Evolutionary conservation across 805 yeast genomes (phyloP).

Genomic region (Teunomyces funiuensis): DNA sequence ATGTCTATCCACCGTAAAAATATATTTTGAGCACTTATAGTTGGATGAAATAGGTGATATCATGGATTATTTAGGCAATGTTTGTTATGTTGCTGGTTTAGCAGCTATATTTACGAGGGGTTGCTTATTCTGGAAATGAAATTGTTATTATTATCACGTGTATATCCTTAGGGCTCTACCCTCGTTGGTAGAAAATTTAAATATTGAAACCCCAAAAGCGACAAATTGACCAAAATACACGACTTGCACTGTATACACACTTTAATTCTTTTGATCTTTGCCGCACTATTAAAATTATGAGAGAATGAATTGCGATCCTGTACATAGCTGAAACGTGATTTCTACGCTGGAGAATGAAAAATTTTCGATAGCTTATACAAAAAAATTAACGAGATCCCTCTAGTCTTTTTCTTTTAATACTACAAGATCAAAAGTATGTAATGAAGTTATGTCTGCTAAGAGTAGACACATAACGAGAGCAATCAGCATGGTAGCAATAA

Average conservation of each 20-base stretch:
- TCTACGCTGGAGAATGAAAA: conserved; percentile 2
- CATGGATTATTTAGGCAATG: background rate
- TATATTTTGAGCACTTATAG: too few species aligned
- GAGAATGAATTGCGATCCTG: background rate
- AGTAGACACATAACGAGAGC: conserved; percentile 1
- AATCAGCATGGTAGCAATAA: background rate
- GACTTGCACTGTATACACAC: background rate
- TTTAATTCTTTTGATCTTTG: background rate
- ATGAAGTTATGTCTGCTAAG: background rate
- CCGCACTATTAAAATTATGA: background rate
- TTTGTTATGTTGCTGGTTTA: background rate
- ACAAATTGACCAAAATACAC: background rate
- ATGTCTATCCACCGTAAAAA: too few species aligned
- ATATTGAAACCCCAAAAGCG: background rate
- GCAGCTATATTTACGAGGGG: conserved; percentile 5
- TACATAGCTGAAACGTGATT: background rate
- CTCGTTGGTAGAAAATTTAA: background rate
- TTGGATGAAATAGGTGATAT: too few species aligned
- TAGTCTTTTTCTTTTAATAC: conserved; percentile 10
- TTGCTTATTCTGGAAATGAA: background rate
- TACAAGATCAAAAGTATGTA: conserved; percentile 13
- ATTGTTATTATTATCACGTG: conserved; percentile 9
- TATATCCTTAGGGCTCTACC: conserved; percentile 7
- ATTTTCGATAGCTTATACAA: conserved; percentile 4
- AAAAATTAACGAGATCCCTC: conserved; percentile 5